phyloP scores from a whole-genome alignment of 768 basidiomycete species.

The Panellus pusillus region DNA sequence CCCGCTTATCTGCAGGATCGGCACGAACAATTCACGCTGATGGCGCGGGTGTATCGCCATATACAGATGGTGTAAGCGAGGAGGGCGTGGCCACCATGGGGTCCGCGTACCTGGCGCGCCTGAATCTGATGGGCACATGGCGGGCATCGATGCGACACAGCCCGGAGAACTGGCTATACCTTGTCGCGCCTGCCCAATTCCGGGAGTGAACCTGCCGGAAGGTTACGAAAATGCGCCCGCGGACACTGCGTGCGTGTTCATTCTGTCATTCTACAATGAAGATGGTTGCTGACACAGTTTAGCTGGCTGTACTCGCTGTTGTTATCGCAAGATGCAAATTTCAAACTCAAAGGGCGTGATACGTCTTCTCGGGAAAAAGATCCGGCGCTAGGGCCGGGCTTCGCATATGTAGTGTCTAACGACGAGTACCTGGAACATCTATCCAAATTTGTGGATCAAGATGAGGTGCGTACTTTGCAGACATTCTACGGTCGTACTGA shows the following conservation, averaged over 20 bases:
- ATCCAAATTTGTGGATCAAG: background rate
- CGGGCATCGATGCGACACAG: background rate
- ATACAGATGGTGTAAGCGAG: background rate
- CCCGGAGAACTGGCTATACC: slow-evolving; percentile 3
- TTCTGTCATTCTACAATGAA: background rate
- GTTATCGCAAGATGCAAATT: slow-evolving; percentile 5
- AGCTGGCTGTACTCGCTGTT: slow-evolving; percentile 12
- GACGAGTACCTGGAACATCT: background rate
- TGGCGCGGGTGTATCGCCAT: background rate
- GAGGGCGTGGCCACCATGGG: background rate
- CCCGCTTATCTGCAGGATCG: background rate
- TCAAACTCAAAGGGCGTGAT: background rate
- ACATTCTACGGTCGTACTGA: background rate
- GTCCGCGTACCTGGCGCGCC: background rate
- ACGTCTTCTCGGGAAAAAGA: background rate
- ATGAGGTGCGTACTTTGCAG: background rate
- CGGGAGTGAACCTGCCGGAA: slow-evolving; percentile 11
- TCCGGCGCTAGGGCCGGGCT: slow-evolving; percentile 3
- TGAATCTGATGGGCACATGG: background rate
- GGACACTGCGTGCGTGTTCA: background rate
- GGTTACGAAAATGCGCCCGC: background rate
- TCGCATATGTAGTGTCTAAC: slow-evolving; percentile 14
- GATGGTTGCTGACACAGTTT: background rate
- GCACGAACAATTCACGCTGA: background rate
- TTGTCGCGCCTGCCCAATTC: slow-evolving; percentile 13